Evolutionary conservation across 495 filamentous ascomycete genomes (phyloP).

Genomic region (Bathelium albidoporum): DNA sequence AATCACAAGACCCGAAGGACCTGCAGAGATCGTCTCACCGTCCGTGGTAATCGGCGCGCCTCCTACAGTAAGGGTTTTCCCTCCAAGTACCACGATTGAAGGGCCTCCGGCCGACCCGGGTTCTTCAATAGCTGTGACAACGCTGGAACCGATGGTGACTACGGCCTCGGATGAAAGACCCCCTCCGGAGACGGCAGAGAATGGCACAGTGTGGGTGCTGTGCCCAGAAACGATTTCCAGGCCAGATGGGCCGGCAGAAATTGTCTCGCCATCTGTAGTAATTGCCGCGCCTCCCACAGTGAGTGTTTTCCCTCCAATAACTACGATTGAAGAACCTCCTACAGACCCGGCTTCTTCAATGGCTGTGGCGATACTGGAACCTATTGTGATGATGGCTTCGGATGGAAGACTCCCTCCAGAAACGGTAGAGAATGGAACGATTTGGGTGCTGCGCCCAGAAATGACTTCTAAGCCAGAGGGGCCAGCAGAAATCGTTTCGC

Average conservation of each 20-base stretch:
- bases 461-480: neutral
- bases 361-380: neutral
- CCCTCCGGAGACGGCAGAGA: neutral
- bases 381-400: neutral
- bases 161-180: neutral
- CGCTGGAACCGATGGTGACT: neutral
- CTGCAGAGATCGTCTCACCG: neutral
- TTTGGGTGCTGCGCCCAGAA: neutral
- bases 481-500: neutral
- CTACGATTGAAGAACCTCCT: too few species aligned
- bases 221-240: neutral
- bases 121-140: neutral
- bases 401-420: neutral
- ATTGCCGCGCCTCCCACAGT: neutral
- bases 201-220: neutral
- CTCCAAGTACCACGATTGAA: neutral
- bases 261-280: neutral
- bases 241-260: neutral
- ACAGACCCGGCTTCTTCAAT: too few species aligned
- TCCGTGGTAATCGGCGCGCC: neutral
- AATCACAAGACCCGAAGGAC: neutral
- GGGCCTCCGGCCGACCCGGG: neutral
- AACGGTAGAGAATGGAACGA: neutral
- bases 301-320: neutral
- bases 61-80: neutral